Base-by-base conservation (phyloP, 306 rosid genomes). In the Psophocarpus tetragonolobus region DNA sequence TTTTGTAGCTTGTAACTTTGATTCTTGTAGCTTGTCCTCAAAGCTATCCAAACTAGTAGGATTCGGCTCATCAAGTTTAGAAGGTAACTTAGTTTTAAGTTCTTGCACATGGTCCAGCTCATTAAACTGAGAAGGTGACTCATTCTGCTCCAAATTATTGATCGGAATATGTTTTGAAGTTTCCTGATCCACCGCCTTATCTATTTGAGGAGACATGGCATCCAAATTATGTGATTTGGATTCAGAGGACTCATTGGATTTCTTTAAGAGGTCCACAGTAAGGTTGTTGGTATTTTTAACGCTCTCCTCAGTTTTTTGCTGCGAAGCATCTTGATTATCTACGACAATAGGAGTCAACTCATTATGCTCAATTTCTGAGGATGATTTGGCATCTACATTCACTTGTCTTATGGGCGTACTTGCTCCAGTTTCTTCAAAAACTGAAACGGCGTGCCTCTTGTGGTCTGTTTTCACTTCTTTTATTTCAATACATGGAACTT, bases 401-500 rank as follows among this genome's bases (percentile, higher is more conserved):
- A 50, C 69, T 45, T 58, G 70, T 14, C 24, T 61, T 35, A 27
- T 17, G 48, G 80, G 66, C 13, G 76, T 12, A 61, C 62, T 75
- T 53, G 70, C 86, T 82, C 48, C 84, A 51, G 13, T 83, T 80
- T 86, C 85, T 80, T 84, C 84, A 81, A 45, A 50, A 73, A 30
- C 61, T 48, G 81, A 74, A 68, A 77, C n/a, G 65, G 61, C 8
- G 2, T 51, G 56, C 11, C 24, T 45, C 20, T 79, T 76, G 20
- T 57, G 39, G 29, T 79, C 71, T 64, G 66, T 45, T 64, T 65
- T 54, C 48, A 74, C 57, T 73, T 85, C 88, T 63, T 86, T 86
- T 60, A 41, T 51, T 70, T 88, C 90, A 72, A 87, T 68, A 70
- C 89, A 86, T 35, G 51, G 85, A 60, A 88, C 87, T 73, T 91